Evolutionary conservation across 768 basidiomycete genomes (phyloP).

Genomic region (Pisolithus tinctorius): DNA sequence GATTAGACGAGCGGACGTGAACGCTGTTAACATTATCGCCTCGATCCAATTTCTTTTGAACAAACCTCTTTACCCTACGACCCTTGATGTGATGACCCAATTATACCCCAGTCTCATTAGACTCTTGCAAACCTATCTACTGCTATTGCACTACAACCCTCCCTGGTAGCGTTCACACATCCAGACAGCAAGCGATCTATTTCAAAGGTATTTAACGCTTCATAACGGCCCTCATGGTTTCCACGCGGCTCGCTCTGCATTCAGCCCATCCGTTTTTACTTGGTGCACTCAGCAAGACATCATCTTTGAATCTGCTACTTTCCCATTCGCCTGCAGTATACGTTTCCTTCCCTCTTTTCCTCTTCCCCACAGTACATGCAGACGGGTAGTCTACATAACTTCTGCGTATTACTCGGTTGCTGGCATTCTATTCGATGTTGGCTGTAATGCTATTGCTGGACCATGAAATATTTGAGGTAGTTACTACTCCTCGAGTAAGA

Average conservation of each 20-base stretch:
- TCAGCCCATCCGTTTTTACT: not conserved
- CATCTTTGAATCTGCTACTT: conserved; percentile 2
- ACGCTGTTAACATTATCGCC: conserved; percentile 7
- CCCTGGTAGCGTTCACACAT: conserved; percentile 14
- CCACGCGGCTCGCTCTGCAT: not conserved
- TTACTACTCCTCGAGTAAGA: no score
- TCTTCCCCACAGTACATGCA: conserved; percentile 4
- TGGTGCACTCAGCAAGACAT: not conserved
- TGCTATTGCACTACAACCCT: conserved; percentile 26
- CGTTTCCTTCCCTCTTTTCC: conserved; percentile 9
- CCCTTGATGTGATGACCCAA: conserved; percentile 26
- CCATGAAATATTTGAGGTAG: conserved; percentile 7
- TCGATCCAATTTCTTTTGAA: conserved; percentile 7
- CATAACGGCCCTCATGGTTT: conserved; percentile 21
- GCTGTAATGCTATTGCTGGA: conserved; percentile 23
- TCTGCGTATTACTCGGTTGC: conserved; percentile 10
- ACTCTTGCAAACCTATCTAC: conserved; percentile 27
- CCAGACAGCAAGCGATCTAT: conserved; percentile 26
- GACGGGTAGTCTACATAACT: conserved; percentile 5
- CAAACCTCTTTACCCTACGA: conserved; percentile 23
- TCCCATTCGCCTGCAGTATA: conserved; percentile 4
- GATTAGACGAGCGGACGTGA: conserved; percentile 28
- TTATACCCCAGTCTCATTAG: conserved; percentile 30
- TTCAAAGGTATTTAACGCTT: conserved; percentile 29
- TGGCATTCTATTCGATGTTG: conserved; percentile 23